Percentiles rank a stretch among this genome's conserved stretches.
phyloP scores from a whole-genome alignment of 768 basidiomycete species.

The Collybia nuda region DNA sequence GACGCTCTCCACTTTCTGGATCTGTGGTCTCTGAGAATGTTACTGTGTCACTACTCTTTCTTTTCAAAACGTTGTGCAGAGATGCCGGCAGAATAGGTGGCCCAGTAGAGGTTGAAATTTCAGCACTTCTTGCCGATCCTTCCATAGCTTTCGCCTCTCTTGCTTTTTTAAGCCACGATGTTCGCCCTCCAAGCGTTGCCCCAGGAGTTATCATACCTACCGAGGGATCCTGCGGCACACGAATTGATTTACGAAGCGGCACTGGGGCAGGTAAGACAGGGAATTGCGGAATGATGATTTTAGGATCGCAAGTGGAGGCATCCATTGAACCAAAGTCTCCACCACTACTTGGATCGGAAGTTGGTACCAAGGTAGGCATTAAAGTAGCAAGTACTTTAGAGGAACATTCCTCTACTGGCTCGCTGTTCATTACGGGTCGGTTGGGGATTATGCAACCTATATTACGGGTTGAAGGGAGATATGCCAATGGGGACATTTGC shows the following conservation, averaged over 20 bases:
- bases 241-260: constrained; percentile 68
- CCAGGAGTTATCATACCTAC: constrained; percentile 27
- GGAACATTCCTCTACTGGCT: constrained; percentile 5
- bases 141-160: constrained; percentile 73
- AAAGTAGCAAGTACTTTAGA: constrained; percentile 2
- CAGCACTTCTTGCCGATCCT: constrained; percentile 38
- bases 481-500: constrained; percentile 1
- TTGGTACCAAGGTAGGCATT: constrained; percentile 13
- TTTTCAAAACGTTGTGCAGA: constrained; percentile 40
- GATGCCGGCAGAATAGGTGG: neutral
- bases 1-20: constrained; percentile 40
- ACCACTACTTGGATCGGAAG: constrained; percentile 29
- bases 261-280: constrained; percentile 69
- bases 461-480: neutral
- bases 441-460: neutral
- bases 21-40: constrained; percentile 13
- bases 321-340: constrained; percentile 22
- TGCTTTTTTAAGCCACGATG: constrained; percentile 80
- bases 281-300: constrained; percentile 44
- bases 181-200: constrained; percentile 48
- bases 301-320: constrained; percentile 29
- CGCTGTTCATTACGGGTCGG: constrained; percentile 1
- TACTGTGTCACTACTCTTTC: constrained; percentile 62
- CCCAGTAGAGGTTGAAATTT: constrained; percentile 10
- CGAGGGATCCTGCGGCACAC: constrained; percentile 45